These are phyloP conservation scores for Penicillium glabrum DNA, from an alignment of 2,329 filamentous ascomycete species.

Conservation along the genomic window DNA sequence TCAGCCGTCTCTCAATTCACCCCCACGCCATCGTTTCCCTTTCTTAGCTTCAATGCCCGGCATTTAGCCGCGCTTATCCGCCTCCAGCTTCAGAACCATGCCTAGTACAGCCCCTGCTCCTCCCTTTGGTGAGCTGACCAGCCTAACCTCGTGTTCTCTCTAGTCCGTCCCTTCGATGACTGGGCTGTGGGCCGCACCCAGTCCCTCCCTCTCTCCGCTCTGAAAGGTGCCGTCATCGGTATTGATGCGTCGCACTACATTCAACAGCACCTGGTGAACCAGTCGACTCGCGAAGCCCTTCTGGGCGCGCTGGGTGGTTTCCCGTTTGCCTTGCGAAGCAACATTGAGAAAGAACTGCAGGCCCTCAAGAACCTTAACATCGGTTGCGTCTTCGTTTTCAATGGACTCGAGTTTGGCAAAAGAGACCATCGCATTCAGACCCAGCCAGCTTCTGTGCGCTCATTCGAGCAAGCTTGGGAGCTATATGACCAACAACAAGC, in stretches of 20 bases:
- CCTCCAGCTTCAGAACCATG: conserved; percentile 33
- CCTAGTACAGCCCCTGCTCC: conserved; percentile 32
- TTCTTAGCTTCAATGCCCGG: conserved; percentile 29
- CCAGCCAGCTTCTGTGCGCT: conserved; percentile 63
- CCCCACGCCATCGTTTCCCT: conserved; percentile 2
- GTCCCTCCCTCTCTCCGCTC: conserved; percentile 64
- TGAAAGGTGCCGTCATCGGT: conserved; percentile 74
- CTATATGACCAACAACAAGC: conserved; percentile 81
- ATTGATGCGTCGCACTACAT: conserved; percentile 92
- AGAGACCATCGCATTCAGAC: conserved; percentile 65
- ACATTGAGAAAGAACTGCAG: conserved; percentile 75
- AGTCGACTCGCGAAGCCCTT: conserved; percentile 77
- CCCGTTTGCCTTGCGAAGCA: conserved; percentile 72
- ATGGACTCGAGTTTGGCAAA: conserved; percentile 77
- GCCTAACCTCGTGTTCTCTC: conserved; percentile 6
- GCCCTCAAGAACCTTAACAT: conserved; percentile 69
- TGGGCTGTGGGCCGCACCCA: conserved; percentile 57
- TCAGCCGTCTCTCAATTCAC: conserved; percentile 2
- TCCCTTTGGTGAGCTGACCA: neutral
- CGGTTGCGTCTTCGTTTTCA: conserved; percentile 86
- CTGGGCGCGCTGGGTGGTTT: conserved; percentile 86
- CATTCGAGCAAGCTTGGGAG: conserved; percentile 79
- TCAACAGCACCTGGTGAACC: conserved; percentile 69
- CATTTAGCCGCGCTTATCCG: conserved; percentile 23
- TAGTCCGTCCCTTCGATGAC: conserved; percentile 55